A percentile compares a stretch with the other conserved stretches of the same genome.
phyloP scores from a whole-genome alignment of 352 stramenopile genomes.

The Phytophthora megakarya region DNA sequence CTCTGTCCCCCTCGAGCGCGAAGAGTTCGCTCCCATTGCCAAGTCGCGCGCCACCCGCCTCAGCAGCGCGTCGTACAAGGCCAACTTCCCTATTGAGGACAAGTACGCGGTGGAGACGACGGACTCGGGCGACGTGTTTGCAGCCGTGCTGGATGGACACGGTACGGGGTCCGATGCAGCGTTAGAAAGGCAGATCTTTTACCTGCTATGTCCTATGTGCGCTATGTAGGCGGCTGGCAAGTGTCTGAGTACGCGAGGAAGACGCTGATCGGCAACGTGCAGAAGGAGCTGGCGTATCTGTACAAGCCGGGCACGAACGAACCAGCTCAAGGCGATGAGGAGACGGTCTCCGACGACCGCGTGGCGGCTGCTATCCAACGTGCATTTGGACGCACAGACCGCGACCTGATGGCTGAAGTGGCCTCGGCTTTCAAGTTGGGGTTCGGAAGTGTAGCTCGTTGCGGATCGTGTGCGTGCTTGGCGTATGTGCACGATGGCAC shows the following conservation, averaged over 20 bases:
- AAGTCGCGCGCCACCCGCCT: slow-evolving; percentile 55
- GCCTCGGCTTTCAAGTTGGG: slow-evolving; percentile 88
- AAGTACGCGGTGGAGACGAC: slow-evolving; percentile 78
- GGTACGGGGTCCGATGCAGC: slow-evolving; percentile 40
- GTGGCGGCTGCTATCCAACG: slow-evolving; percentile 76
- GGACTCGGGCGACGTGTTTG: slow-evolving; percentile 81
- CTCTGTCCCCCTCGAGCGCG: slow-evolving; percentile 57
- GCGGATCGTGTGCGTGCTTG: slow-evolving; percentile 88
- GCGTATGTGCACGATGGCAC: slow-evolving; percentile 74
- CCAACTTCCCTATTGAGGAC: slow-evolving; percentile 82
- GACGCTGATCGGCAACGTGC: slow-evolving; percentile 81
- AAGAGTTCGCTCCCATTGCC: slow-evolving; percentile 48
- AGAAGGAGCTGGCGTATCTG: slow-evolving; percentile 66
- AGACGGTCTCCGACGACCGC: slow-evolving; percentile 46
- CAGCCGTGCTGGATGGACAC: slow-evolving; percentile 90
- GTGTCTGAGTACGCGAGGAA: slow-evolving; percentile 89
- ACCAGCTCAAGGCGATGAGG: slow-evolving; percentile 31
- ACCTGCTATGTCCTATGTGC: no score
- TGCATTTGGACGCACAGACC: slow-evolving; percentile 87
- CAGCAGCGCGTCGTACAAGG: slow-evolving; percentile 68
- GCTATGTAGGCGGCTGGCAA: slow-evolving; percentile 88
- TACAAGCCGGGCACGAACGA: slow-evolving; percentile 40
- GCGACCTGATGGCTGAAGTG: slow-evolving; percentile 84
- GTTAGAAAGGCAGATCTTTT: no score
- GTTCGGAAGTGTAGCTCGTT: slow-evolving; percentile 89